Base-by-base conservation (phyloP, 2,329 filamentous ascomycete genomes). In the Iodosphaeria phyllophila region DNA sequence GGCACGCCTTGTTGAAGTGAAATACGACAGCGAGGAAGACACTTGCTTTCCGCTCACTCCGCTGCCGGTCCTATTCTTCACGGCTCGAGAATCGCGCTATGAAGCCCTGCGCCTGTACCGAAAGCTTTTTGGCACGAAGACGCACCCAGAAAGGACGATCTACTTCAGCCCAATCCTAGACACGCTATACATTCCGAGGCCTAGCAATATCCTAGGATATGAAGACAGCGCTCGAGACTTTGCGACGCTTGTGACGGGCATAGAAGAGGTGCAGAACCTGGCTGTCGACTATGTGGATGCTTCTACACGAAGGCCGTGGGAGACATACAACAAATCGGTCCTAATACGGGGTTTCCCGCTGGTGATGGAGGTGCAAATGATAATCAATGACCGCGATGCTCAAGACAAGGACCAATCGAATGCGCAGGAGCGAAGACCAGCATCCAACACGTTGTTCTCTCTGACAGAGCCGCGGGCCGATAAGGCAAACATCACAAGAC, bases 251-350 rank as follows among this genome's bases (percentile, higher is more conserved):
- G 42, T 57, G 14, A 38, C 33, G 15, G 40, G 43, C 16, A 39
- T 48, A 1, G 38, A 48, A 16, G 37, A 47, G 19, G 42, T 58
- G 8, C 38, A 38, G 21, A 43, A 46, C 17, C 41, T 61, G 5
- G 57, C 55, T 3, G 44, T 61, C 23, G 57, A 61, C 35, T 51
- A 58, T 28, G 53, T 60, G 17, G 45, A 45, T 15, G 40, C 49
- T 10, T 42, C 50, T 17, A 45, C 58, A 25, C 51, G 56, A 24
- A 42, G 54, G 18, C 56, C 56, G 10, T 60, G 57, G 57, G 57
- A 61, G 42, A 51, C 51, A 8, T 61, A 60, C 42, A 58, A 56
- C 42, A 60, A 60, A 40, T 53, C 55, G 16, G 46, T 47, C 13
- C 37, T 60, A 20, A 46, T 60, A 26, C 41, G 52, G 22, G 49